phyloP scores from a whole-genome alignment of 73 alveolate genomes.

The Strombidium stylifer region DNA sequence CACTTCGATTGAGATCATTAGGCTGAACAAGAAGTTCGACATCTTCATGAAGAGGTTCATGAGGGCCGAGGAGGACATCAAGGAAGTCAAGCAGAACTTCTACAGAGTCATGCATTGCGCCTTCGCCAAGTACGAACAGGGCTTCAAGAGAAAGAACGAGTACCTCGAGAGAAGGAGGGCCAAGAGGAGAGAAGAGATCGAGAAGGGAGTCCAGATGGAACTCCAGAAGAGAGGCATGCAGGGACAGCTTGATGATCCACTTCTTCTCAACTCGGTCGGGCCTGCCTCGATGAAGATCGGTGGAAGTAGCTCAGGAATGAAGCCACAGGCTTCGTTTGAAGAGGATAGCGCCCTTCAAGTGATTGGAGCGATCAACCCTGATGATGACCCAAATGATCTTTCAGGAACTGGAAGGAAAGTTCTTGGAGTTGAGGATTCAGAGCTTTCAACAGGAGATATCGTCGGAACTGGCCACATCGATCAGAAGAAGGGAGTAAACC shows the following conservation, averaged over 20 bases:
- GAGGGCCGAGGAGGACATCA: constrained; percentile 41
- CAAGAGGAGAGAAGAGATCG: constrained; percentile 29
- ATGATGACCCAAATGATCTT: neutral
- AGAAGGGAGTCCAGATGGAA: constrained; percentile 17
- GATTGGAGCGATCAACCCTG: constrained; percentile 1
- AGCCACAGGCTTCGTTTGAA: neutral
- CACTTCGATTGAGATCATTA: constrained; percentile 21
- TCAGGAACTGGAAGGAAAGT: too few species aligned
- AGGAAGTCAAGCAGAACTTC: constrained; percentile 27
- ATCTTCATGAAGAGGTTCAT: constrained; percentile 31
- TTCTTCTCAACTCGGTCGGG: neutral
- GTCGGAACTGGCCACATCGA: too few species aligned
- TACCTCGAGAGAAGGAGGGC: constrained; percentile 30
- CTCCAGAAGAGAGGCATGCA: constrained; percentile 31
- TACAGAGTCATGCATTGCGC: constrained; percentile 44
- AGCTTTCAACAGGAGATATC: too few species aligned
- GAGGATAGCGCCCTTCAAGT: constrained; percentile 4
- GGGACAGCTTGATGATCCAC: constrained; percentile 32
- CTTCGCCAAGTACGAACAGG: constrained; percentile 27
- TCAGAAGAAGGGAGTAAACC: too few species aligned
- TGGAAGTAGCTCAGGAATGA: too few species aligned
- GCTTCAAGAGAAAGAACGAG: constrained; percentile 35
- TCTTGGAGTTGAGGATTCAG: too few species aligned
- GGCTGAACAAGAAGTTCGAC: constrained; percentile 26
- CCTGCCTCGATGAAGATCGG: too few species aligned